Percentiles rank a stretch among this genome's conserved stretches.
phyloP scores from a whole-genome alignment of 164 flowering plant species.

The Berberis vulgaris region DNA sequence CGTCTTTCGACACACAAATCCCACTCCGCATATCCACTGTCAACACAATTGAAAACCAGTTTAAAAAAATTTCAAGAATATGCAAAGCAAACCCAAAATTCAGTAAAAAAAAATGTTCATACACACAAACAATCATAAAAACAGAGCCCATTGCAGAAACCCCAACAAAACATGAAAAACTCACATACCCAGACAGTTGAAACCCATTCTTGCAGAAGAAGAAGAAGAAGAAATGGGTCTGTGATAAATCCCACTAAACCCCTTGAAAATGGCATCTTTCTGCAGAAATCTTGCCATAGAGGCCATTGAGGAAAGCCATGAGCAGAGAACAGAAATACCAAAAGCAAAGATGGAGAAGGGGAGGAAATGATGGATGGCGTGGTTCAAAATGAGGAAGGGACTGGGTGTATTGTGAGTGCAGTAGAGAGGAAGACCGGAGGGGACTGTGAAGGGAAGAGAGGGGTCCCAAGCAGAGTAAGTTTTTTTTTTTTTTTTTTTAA shows the following conservation, averaged over 20 bases:
- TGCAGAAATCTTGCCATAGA: conserved; percentile 35
- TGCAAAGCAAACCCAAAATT: not conserved
- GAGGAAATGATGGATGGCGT: not conserved
- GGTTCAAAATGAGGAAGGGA: not conserved
- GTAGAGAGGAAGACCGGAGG: not conserved
- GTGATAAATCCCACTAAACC: conserved; percentile 10
- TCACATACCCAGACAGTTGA: conserved; percentile 29
- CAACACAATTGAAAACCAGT: not conserved
- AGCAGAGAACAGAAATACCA: not conserved
- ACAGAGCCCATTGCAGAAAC: not conserved
- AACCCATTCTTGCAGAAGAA: conserved; percentile 12
- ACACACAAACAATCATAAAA: not conserved
- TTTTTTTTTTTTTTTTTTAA: too few relatives aligned
- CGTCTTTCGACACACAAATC: conserved; percentile 15
- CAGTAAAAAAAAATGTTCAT: not conserved
- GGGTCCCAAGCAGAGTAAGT: not conserved
- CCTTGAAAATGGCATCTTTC: conserved; percentile 20
- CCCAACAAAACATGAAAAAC: not conserved
- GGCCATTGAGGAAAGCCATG: conserved; percentile 34
- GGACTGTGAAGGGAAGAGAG: not conserved
- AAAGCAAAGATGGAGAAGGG: not conserved
- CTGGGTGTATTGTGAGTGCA: not conserved
- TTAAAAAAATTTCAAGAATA: not conserved
- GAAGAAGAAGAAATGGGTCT: conserved; percentile 16
- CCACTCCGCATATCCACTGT: conserved; percentile 18